phyloP scores from a whole-genome alignment of 2,329 filamentous ascomycete species.

The Trichothecium roseum region DNA sequence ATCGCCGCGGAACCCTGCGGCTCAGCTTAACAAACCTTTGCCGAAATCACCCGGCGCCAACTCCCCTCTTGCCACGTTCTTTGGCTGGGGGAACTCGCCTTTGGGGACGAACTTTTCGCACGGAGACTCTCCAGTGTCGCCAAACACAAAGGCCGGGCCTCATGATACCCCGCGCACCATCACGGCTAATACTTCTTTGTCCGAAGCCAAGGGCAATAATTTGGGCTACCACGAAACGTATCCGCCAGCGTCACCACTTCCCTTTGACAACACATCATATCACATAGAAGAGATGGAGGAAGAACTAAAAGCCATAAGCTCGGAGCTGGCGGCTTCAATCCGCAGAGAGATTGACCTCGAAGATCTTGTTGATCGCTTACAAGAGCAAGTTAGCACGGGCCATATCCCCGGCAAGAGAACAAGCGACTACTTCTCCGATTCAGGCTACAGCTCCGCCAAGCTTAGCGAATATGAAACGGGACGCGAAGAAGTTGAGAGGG shows the following conservation, averaged over 20 bases:
- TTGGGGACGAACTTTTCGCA: slow-evolving; percentile 14
- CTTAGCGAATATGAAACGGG: slow-evolving; percentile 56
- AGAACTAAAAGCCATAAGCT: slow-evolving; percentile 86
- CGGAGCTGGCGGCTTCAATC: slow-evolving; percentile 86
- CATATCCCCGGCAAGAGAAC: slow-evolving; percentile 58
- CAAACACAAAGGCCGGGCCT: slow-evolving; percentile 4
- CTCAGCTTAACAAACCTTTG: slow-evolving; percentile 40
- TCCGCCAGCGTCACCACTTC: slow-evolving; percentile 36
- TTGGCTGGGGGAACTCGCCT: slow-evolving; percentile 42
- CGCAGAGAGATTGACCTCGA: slow-evolving; percentile 93
- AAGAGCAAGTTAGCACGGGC: slow-evolving; percentile 59
- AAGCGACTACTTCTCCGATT: slow-evolving; percentile 98
- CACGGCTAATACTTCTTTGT: slow-evolving; percentile 15
- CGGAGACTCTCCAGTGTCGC: too few species aligned
- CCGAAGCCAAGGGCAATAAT: slow-evolving; percentile 28
- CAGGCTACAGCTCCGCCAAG: slow-evolving; percentile 76
- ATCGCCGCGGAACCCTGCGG: slow-evolving; percentile 15
- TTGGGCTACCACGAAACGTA: slow-evolving; percentile 41
- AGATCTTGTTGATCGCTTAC: slow-evolving; percentile 80
- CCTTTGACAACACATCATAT: slow-evolving; percentile 25
- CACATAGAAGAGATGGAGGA: slow-evolving; percentile 84
- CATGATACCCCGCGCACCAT: slow-evolving; percentile 19
- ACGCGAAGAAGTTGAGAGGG: slow-evolving; percentile 66
- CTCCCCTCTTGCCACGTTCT: slow-evolving; percentile 40
- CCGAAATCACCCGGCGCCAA: slow-evolving; percentile 40